Base-by-base conservation (phyloP, 805 yeast genomes). In the Yamadazyma olivae region DNA sequence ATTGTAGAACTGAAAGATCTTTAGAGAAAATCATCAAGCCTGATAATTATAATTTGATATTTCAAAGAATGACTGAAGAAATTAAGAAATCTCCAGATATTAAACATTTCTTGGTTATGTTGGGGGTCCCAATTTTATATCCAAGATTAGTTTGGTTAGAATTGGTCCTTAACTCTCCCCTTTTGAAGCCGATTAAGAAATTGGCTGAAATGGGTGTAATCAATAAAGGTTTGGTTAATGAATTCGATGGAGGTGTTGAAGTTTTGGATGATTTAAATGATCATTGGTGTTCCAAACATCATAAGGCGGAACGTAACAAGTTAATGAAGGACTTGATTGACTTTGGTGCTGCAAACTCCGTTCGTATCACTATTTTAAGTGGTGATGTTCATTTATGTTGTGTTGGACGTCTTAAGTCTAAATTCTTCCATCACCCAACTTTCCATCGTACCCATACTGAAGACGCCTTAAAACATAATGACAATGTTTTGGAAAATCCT, bases 341-440 rank as follows among this genome's bases (percentile, higher is more conserved):
- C 29, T 78, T 89, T 50, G 88, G 91, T 3, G 72, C 83, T 21
- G 49, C 61, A 20, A 56, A 72, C 44, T 81, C 81, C 3, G 77
- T 83, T 3, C 71, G 99, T 47, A 60, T 93, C 39, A 88, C 98
- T 6, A 83, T 91, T 41, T 65, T 91, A 17, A 76, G 90, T 10
- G 99, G 99, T 20, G 99, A 91, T 54, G 98, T 93, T 28, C 99
- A 93, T 61, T 67, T 91, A 46, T 82, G 93, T 38, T 83, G 90
- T 30, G 60, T 90, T 39, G 95, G 96, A 9, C 68, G 95, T 47
- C 75, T 91, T 60, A 75, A 74, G 50, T 61, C 88, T 6, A 73
- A 74, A 48, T 45, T 68, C 33, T 64, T 71, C 46, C 45, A 67
- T 14, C 45, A 56, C 19, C 55, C 63, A 16, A 45, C 60, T 2